Conservation (phyloP, 2,329 filamentous ascomycete species). For the Hypoxylon sp. region DNA sequence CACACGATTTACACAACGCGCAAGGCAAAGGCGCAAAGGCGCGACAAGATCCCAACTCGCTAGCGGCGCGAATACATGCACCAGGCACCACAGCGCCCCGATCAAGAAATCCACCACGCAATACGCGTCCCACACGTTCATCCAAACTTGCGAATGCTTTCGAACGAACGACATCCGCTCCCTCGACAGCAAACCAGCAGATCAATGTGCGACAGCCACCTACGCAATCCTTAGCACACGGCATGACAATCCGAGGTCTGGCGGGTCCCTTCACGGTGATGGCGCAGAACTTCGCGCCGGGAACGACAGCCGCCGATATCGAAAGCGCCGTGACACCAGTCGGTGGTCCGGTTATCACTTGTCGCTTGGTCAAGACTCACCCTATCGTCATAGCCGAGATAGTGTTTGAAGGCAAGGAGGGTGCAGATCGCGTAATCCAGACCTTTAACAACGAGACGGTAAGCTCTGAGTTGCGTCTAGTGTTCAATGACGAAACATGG, state of each 20-base stretch:
- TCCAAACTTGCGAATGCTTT: constrained; percentile 57
- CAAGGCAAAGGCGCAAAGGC: constrained; percentile 53
- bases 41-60: constrained; percentile 49
- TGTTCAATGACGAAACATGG: too few species aligned
- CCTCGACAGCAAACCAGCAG: constrained; percentile 45
- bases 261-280: constrained; percentile 76
- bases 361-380: constrained; percentile 70
- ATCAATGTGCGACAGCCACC: constrained; percentile 45
- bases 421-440: constrained; percentile 76
- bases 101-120: constrained; percentile 35
- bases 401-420: constrained; percentile 74
- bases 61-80: constrained; percentile 57
- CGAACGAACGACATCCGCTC: constrained; percentile 51
- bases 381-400: constrained; percentile 83
- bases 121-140: constrained; percentile 46
- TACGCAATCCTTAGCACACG: constrained; percentile 46
- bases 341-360: constrained; percentile 74
- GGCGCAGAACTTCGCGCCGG: constrained; percentile 82
- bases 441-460: constrained; percentile 84
- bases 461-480: too few species aligned
- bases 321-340: constrained; percentile 81
- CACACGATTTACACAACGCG: constrained; percentile 71
- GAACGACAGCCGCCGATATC: constrained; percentile 83
- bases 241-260: constrained; percentile 76
- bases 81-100: constrained; percentile 48